Base-by-base conservation (phyloP, 2,329 filamentous ascomycete species). In the Arthrobotrys musiformis region DNA sequence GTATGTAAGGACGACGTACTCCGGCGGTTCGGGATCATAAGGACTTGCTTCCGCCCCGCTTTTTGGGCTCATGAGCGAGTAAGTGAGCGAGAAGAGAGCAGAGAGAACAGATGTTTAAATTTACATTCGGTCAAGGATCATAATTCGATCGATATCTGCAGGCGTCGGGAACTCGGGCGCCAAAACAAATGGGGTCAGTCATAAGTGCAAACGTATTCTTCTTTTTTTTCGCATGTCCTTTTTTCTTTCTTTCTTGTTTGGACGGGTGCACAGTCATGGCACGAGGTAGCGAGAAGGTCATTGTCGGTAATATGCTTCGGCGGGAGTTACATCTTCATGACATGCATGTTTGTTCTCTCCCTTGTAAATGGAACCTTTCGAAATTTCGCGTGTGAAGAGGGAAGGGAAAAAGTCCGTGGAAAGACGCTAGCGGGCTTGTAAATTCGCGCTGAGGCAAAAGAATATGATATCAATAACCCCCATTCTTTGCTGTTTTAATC, bases 371-470 rank as follows among this genome's bases (percentile, higher is more conserved):
- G n/a, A n/a, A n/a, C n/a, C n/a, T n/a, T n/a, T 42, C 40, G 40
- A 42, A 8, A n/a, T n/a, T 42, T 42, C 40, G 40, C 40, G 40
- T 42, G 40, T 33, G 4, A 33, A 33, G 30, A 33, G 30, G 30
- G 30, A 33, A 33, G 9, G 30, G 30, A 42, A 42, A 42, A 7
- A 42, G n/a, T 42, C 40, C 40, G 40, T 42, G 8, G 40, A 42
- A 19, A 7, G 40, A 42, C 40, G 40, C 40, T 42, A 42, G 40
- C 4, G 40, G 40, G 40, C 40, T 42, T 42, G 15, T 7, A 42
- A 42, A 42, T 52, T 52, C 48, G 48, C 48, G 48, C 48, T 52
- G 48, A 52, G 48, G 48, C 26, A 52, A 52, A 52, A 30, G 8
- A 15, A 7, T 4, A 42, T 4, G 15, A 42, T 42, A 42, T 7